Evolutionary conservation across 345 rosid genomes (phyloP).

Genomic region (Euphorbia lathyris): DNA sequence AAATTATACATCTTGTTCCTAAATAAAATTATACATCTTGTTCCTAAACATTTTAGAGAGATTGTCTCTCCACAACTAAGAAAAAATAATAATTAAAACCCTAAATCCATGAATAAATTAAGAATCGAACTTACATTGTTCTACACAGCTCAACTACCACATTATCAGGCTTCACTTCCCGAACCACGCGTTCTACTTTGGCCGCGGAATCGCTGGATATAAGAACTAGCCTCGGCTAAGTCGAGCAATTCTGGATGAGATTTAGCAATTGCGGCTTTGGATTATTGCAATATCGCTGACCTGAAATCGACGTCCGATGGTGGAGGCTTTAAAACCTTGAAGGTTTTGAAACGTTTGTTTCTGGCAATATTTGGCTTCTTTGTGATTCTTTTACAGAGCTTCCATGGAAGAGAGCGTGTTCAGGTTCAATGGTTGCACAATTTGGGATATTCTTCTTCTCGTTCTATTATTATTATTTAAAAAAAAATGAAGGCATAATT

Average conservation of each 20-base stretch:
- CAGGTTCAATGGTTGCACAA: no score
- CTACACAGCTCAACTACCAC: constrained; percentile 93
- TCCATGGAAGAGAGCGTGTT: constrained; percentile 48
- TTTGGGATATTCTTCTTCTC: no score
- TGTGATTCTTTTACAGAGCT: constrained; percentile 33
- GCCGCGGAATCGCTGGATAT: constrained; percentile 58
- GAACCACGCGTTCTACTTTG: constrained; percentile 64
- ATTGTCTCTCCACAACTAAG: no score
- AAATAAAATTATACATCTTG: no score
- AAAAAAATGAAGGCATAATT: no score
- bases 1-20: no score
- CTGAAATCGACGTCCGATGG: constrained; percentile 76
- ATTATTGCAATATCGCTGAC: constrained; percentile 42
- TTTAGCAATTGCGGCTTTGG: constrained; percentile 47
- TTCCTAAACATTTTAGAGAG: no score
- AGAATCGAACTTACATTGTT: constrained; percentile 63
- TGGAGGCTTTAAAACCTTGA: constrained; percentile 53
- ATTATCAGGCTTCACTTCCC: constrained; percentile 64
- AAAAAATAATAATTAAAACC: no score
- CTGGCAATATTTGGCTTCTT: constrained; percentile 22
- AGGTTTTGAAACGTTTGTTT: constrained; percentile 30
- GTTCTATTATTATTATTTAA: no score
- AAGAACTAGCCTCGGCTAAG: constrained; percentile 73
- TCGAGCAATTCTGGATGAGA: constrained; percentile 52
- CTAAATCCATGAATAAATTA: no score